Evolutionary conservation across 108 stramenopile genomes (phyloP).

Genomic region (Skeletonema grethae): DNA sequence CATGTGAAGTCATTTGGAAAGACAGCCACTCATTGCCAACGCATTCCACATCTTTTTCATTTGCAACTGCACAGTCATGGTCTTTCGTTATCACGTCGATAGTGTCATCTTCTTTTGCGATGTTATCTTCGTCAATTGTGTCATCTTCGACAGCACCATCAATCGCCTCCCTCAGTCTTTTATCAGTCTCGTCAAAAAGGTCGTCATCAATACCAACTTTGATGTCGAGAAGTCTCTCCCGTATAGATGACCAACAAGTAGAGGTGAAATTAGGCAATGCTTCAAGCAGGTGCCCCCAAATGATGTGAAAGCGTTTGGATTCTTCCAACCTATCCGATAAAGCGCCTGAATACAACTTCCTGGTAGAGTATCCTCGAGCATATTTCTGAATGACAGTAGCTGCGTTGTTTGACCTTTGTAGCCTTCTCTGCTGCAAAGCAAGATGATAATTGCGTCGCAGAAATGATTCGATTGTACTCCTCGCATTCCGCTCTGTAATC

Average conservation of each 20-base stretch:
- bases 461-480: not conserved
- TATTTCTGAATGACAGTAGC: conserved; percentile 8
- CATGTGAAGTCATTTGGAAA: conserved; percentile 24
- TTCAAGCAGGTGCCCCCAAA: not conserved
- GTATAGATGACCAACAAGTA: not conserved
- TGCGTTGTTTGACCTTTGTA: not conserved
- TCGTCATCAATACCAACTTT: conserved; percentile 7
- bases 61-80: no score
- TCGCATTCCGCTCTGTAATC: not conserved
- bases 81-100: not conserved
- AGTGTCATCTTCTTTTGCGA: not conserved
- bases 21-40: not conserved
- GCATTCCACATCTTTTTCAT: not conserved
- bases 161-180: not conserved
- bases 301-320: conserved; percentile 5
- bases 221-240: conserved; percentile 2
- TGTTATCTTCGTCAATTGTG: not conserved
- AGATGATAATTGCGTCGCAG: conserved; percentile 4
- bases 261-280: not conserved
- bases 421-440: not conserved
- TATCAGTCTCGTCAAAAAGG: not conserved
- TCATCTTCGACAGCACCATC: not conserved
- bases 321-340: conserved; percentile 13
- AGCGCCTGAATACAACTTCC: not conserved
- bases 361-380: conserved; percentile 1